Evolutionary conservation across 495 filamentous ascomycete species (phyloP).

Genomic region (Podospora tetraspora): DNA sequence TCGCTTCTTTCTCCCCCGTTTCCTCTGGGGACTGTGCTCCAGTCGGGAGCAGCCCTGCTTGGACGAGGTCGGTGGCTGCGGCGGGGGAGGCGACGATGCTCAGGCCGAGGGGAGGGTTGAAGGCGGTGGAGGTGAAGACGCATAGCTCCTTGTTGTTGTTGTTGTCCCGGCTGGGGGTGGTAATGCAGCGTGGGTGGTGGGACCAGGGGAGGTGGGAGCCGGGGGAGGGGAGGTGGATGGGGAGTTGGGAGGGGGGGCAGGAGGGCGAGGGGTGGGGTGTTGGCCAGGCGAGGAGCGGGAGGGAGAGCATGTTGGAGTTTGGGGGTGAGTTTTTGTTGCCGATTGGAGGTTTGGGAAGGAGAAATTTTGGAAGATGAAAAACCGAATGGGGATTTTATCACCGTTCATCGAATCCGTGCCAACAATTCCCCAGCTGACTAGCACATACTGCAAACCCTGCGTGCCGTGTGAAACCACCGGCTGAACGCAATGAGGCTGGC

Average conservation of each 20-base stretch:
- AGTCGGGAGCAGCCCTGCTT: background rate
- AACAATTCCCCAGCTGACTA: background rate
- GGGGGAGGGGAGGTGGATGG: background rate
- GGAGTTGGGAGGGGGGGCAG: background rate
- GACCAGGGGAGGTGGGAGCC: background rate
- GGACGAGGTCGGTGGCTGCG: background rate
- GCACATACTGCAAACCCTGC: background rate
- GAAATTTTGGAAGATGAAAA: background rate
- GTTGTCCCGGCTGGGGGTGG: no score
- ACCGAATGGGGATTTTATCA: background rate
- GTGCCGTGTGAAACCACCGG: background rate
- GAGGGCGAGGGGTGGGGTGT: background rate
- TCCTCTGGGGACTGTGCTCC: background rate
- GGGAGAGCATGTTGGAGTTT: background rate
- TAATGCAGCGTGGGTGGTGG: background rate
- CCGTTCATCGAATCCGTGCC: background rate
- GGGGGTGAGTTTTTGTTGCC: background rate
- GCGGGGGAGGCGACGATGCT: background rate
- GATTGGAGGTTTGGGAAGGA: background rate
- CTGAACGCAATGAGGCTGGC: background rate
- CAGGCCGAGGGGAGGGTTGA: background rate
- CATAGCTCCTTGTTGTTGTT: no score
- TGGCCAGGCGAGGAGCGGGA: background rate
- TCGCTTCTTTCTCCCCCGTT: background rate
- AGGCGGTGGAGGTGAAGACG: conserved; percentile 3